A percentile compares a stretch with the other conserved stretches of the same genome.
Conservation (phyloP, 306 rosid genomes). For the Sphenostylis stenocarpa region DNA sequence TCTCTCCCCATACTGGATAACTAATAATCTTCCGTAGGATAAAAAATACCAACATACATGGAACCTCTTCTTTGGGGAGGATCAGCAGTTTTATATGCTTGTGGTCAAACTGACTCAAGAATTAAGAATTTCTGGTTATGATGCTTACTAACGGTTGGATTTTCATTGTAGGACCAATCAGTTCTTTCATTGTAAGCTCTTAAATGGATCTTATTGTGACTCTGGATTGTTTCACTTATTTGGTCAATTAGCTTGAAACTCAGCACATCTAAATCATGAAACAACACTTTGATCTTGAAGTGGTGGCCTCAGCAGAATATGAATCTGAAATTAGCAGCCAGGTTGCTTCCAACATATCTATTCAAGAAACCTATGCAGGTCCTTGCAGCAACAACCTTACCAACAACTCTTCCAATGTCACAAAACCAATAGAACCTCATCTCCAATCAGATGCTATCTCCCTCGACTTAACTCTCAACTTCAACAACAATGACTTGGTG, state of each 20-base stretch:
- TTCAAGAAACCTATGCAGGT: conserved; percentile 59
- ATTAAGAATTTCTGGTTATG: conserved; percentile 4
- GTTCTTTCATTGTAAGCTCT: background rate
- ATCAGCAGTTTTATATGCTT: background rate
- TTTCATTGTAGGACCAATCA: conserved; percentile 41
- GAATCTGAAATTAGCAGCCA: conserved; percentile 79
- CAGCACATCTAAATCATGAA: conserved; percentile 50
- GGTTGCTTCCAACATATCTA: conserved; percentile 68
- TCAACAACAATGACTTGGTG: conserved; percentile 43
- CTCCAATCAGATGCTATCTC: conserved; percentile 41
- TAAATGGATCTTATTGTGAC: conserved; percentile 17
- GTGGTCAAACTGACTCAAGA: background rate
- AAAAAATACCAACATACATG: background rate
- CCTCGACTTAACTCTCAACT: conserved; percentile 75
- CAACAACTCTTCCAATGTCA: conserved; percentile 38
- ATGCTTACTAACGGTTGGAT: conserved; percentile 14
- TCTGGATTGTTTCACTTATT: conserved; percentile 25
- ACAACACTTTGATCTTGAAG: conserved; percentile 68
- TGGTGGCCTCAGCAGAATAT: conserved; percentile 59
- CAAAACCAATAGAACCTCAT: conserved; percentile 40
- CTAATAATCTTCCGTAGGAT: background rate
- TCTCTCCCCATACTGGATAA: background rate
- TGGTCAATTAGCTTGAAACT: conserved; percentile 21
- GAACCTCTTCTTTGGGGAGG: background rate
- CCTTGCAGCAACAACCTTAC: conserved; percentile 49